Conservation (phyloP, 2,329 filamentous ascomycete species). For the Colletotrichum nymphaeae region DNA sequence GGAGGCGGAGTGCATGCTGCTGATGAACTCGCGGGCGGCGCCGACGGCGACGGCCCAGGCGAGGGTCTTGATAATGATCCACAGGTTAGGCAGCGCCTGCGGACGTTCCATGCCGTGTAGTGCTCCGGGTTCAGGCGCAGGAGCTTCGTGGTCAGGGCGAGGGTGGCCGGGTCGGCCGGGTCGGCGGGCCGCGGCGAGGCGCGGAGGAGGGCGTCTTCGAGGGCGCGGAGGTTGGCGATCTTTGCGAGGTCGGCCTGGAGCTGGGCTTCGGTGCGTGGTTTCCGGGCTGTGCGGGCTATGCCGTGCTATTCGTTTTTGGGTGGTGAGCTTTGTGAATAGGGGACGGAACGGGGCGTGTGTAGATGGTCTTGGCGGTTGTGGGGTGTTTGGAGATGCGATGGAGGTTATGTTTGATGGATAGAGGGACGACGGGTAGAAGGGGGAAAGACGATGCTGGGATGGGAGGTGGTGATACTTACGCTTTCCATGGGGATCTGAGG, state of each 20-base stretch:
- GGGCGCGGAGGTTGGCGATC: conserved; percentile 79
- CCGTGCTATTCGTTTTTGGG: conserved; percentile 73
- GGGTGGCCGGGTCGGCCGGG: conserved; percentile 60
- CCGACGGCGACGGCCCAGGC: conserved; percentile 64
- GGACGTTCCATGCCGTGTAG: conserved; percentile 92
- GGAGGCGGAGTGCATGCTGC: conserved; percentile 67
- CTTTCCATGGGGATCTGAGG: conserved; percentile 31
- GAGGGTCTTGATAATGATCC: conserved; percentile 66
- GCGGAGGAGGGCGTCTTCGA: conserved; percentile 61
- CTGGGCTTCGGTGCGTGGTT: conserved; percentile 74
- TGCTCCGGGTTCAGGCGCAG: conserved; percentile 86
- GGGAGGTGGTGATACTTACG: conserved; percentile 38
- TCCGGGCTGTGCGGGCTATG: conserved; percentile 74
- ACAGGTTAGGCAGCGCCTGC: conserved; percentile 76
- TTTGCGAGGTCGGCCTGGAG: conserved; percentile 77
- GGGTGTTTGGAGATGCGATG: neutral
- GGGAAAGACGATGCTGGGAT: neutral
- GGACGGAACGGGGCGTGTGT: neutral
- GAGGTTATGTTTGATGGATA: neutral
- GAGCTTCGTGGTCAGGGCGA: conserved; percentile 78
- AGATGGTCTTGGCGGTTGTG: neutral
- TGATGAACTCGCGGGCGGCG: conserved; percentile 65
- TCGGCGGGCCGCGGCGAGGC: conserved; percentile 28
- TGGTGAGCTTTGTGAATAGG: conserved; percentile 7
- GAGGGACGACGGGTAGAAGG: neutral